phyloP scores from a whole-genome alignment of 495 filamentous ascomycete genomes.

The Daldinia childiae region DNA sequence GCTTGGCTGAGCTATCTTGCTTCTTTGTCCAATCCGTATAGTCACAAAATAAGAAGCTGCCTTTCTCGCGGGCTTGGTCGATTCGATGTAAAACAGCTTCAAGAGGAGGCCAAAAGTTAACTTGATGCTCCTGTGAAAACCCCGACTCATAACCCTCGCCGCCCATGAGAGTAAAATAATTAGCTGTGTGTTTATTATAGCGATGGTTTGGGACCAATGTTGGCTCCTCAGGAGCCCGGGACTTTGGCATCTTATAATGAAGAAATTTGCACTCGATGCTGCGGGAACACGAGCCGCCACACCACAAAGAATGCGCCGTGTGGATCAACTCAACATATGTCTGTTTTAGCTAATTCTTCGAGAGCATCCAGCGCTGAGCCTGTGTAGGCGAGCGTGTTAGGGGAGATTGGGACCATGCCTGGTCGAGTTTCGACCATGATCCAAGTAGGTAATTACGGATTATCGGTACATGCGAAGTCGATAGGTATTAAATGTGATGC shows the following conservation, averaged over 20 bases:
- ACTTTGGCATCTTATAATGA: neutral
- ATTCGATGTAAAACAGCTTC: neutral
- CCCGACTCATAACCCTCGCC: neutral
- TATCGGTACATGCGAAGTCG: neutral
- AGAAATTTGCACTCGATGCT: neutral
- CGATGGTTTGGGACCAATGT: neutral
- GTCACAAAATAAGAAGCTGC: neutral
- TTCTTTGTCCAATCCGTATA: neutral
- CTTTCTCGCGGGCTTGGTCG: neutral
- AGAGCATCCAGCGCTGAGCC: neutral
- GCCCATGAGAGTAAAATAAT: neutral
- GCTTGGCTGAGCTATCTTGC: neutral
- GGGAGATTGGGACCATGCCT: neutral
- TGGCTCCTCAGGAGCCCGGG: neutral
- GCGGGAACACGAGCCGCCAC: neutral
- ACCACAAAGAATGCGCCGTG: neutral
- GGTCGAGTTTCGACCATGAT: neutral
- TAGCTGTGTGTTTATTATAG: neutral
- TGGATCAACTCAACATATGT: neutral
- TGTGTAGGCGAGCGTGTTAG: neutral
- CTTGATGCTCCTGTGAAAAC: neutral
- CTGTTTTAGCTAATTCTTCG: neutral
- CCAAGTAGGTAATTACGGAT: neutral
- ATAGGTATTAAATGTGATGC: too few relatives aligned
- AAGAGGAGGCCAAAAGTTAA: neutral